phyloP scores from a whole-genome alignment of 106 monocot genomes.

The Dioscorea zingiberensis region DNA sequence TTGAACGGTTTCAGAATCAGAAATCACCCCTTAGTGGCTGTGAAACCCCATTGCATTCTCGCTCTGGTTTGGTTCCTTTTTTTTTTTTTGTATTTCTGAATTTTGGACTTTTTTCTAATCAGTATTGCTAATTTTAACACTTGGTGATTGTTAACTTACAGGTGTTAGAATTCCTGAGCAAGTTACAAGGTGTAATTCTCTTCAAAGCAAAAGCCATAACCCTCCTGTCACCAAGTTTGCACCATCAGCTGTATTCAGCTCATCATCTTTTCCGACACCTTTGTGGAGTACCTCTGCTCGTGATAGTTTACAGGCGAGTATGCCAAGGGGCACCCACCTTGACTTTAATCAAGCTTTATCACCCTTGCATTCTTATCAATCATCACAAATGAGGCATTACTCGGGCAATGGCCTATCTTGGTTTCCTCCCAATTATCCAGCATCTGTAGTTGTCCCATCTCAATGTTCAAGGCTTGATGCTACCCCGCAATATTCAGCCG shows the following conservation, averaged over 20 bases:
- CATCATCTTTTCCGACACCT: slow-evolving; percentile 45
- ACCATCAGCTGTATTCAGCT: slow-evolving; percentile 19
- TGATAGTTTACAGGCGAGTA: slow-evolving; percentile 33
- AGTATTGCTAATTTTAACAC: not conserved
- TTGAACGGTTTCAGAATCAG: slow-evolving; percentile 50
- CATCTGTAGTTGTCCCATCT: slow-evolving; percentile 31
- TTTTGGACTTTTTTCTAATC: not conserved
- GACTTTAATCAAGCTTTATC: slow-evolving; percentile 51
- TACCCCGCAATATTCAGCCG: slow-evolving; percentile 18
- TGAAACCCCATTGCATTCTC: slow-evolving; percentile 43
- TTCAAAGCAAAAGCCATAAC: slow-evolving; percentile 38
- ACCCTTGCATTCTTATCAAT: slow-evolving; percentile 49
- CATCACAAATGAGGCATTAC: slow-evolving; percentile 39
- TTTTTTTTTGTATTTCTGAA: not conserved
- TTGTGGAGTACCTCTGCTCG: slow-evolving; percentile 28
- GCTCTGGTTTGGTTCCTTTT: slow-evolving; percentile 44
- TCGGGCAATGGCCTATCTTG: slow-evolving; percentile 28
- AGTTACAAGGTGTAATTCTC: slow-evolving; percentile 18
- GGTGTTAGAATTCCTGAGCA: slow-evolving; percentile 36
- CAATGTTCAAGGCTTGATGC: slow-evolving; percentile 35
- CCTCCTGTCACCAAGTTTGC: slow-evolving; percentile 30
- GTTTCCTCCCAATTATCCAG: slow-evolving; percentile 27
- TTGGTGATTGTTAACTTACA: slow-evolving; percentile 24
- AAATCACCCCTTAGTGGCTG: slow-evolving; percentile 41
- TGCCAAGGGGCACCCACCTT: slow-evolving; percentile 37